These are phyloP conservation scores for Bacidia gigantensis DNA, from an alignment of 495 filamentous ascomycete genomes.

Conservation along the genomic window DNA sequence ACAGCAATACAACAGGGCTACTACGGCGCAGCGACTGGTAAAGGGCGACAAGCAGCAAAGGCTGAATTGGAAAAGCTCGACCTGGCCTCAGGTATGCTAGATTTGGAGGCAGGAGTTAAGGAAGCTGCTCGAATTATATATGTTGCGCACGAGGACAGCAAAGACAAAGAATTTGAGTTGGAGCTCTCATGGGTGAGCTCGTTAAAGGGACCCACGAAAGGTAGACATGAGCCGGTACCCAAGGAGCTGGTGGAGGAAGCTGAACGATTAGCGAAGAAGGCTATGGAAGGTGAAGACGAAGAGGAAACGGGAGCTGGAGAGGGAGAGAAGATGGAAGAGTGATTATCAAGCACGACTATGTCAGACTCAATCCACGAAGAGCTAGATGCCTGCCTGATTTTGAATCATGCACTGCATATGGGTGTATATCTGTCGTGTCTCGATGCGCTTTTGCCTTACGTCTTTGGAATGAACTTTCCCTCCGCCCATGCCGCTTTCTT, in stretches of 20 bases:
- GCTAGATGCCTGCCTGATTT: no score
- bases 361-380: not conserved
- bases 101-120: constrained; percentile 76
- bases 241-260: constrained; percentile 81
- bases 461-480: constrained; percentile 29
- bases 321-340: constrained; percentile 67
- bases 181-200: constrained; percentile 97
- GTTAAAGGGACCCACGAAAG: constrained; percentile 71
- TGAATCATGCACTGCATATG: no score
- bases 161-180: constrained; percentile 96
- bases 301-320: constrained; percentile 49
- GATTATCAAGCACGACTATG: constrained; percentile 13
- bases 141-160: constrained; percentile 90
- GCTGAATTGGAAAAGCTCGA: constrained; percentile 96
- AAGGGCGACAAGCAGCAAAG: constrained; percentile 90
- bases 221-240: constrained; percentile 81
- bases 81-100: constrained; percentile 61
- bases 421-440: no score
- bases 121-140: constrained; percentile 95
- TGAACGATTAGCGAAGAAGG: constrained; percentile 70
- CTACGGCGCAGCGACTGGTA: constrained; percentile 93
- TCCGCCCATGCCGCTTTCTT: constrained; percentile 35
- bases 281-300: constrained; percentile 57
- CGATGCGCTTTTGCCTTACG: not conserved
- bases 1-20: constrained; percentile 49